Conservation (phyloP, 75 land plant genomes). For the Azolla pinnata region DNA sequence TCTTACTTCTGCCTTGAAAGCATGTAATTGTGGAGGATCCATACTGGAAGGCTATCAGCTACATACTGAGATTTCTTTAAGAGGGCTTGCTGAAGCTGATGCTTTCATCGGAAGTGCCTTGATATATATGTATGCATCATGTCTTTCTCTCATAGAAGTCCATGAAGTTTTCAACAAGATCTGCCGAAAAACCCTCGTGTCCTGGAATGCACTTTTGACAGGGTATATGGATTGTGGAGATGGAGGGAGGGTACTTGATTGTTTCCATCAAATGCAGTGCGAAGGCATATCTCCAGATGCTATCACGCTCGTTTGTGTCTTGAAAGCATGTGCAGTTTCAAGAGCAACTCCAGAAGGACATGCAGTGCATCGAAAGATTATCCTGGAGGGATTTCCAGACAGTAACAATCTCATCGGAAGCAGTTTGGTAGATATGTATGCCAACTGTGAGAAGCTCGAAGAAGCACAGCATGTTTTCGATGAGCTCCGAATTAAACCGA, state of each 20-base stretch:
- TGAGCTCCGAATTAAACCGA: background rate
- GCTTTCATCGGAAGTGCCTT: constrained; percentile 7
- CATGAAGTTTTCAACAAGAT: constrained; percentile 2
- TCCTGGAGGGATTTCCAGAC: background rate
- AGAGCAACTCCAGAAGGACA: constrained; percentile 1
- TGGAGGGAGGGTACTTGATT: background rate
- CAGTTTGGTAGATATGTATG: constrained; percentile 12
- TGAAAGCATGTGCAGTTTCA: constrained; percentile 10
- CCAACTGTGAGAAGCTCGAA: constrained; percentile 5
- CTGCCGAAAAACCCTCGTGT: background rate
- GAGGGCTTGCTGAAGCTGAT: background rate
- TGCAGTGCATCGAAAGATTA: constrained; percentile 3
- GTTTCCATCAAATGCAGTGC: constrained; percentile 6
- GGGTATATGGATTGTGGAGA: constrained; percentile 8
- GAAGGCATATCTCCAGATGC: background rate
- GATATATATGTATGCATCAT: constrained; percentile 11
- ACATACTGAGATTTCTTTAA: background rate
- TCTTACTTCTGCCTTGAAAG: constrained; percentile 24
- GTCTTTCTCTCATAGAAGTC: constrained; percentile 3
- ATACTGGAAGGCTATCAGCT: background rate
- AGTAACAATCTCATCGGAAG: background rate
- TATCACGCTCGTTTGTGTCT: background rate
- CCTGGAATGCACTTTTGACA: constrained; percentile 9
- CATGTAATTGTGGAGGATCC: constrained; percentile 13
- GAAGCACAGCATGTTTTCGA: constrained; percentile 9